A percentile compares a stretch with the other conserved stretches of the same genome.
These are phyloP conservation scores for Lichtheimia hyalospora DNA, from an alignment of 371 early-diverging fungal genomes.

Conservation along the genomic window DNA sequence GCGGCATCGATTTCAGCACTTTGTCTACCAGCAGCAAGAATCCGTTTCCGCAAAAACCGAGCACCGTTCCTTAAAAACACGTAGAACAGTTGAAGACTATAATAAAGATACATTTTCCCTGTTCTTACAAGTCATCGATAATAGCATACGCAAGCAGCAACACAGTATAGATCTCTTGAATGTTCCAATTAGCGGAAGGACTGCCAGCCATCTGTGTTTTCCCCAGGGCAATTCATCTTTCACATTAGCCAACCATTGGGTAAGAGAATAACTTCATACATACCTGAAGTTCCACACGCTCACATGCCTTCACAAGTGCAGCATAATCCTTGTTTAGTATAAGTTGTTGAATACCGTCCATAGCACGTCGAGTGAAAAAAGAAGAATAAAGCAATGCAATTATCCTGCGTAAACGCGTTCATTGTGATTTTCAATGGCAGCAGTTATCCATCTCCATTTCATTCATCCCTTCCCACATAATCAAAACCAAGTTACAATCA, in stretches of 20 bases:
- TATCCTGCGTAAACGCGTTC: background rate
- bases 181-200: constrained; percentile 6
- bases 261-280: background rate
- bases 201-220: constrained; percentile 8
- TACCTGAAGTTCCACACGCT: constrained; percentile 28
- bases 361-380: background rate
- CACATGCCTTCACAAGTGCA: constrained; percentile 21
- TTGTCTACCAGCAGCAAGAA: constrained; percentile 1
- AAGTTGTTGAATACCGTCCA: constrained; percentile 6
- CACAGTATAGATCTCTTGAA: constrained; percentile 22
- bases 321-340: constrained; percentile 10
- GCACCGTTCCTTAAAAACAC: constrained; percentile 22
- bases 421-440: background rate
- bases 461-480: background rate
- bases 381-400: background rate
- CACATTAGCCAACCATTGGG: background rate
- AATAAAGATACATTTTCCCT: background rate
- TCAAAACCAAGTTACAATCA: background rate
- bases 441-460: background rate
- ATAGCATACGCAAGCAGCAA: constrained; percentile 26
- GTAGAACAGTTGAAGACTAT: background rate
- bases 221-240: no score
- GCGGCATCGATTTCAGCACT: constrained; percentile 25
- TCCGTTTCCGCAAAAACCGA: constrained; percentile 29
- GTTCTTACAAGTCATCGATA: constrained; percentile 26